Percentiles rank a stretch among this genome's conserved stretches.
These are phyloP conservation scores for Colletotrichum sp. DNA, from an alignment of 2,329 filamentous ascomycete species.

Conservation along the genomic window DNA sequence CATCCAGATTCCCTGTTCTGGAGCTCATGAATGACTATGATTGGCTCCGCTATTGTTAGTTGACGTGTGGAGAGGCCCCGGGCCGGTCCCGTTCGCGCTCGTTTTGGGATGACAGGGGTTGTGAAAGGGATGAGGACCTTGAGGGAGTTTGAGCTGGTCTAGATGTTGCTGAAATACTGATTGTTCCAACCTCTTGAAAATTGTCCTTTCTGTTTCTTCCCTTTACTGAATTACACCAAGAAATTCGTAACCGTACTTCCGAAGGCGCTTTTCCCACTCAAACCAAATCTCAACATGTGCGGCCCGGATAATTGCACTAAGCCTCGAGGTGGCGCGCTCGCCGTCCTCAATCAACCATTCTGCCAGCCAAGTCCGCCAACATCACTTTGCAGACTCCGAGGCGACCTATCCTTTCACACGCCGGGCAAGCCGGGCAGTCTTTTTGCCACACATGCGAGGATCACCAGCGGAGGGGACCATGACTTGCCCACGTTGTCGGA, in stretches of 20 bases:
- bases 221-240: not conserved
- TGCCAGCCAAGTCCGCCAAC: not conserved
- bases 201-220: not conserved
- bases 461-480: slow-evolving; percentile 33
- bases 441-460: slow-evolving; percentile 46
- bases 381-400: slow-evolving; percentile 21
- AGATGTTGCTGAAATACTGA: not conserved
- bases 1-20: slow-evolving; percentile 29
- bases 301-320: slow-evolving; percentile 44
- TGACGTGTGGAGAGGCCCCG: not conserved
- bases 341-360: slow-evolving; percentile 38
- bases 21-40: slow-evolving; percentile 25
- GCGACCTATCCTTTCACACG: slow-evolving; percentile 50
- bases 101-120: slow-evolving; percentile 18
- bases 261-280: not conserved
- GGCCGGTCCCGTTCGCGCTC: slow-evolving; percentile 10
- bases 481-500: slow-evolving; percentile 7
- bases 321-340: slow-evolving; percentile 51
- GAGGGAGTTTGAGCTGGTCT: slow-evolving; percentile 10
- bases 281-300: slow-evolving; percentile 41
- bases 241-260: not conserved
- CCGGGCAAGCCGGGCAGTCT: slow-evolving; percentile 39
- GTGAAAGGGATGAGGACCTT: slow-evolving; percentile 6
- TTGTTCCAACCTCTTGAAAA: not conserved
- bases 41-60: slow-evolving; percentile 26